Base-by-base conservation (phyloP, 2,329 filamentous ascomycete species). In the Herpotrichia juniperi region DNA sequence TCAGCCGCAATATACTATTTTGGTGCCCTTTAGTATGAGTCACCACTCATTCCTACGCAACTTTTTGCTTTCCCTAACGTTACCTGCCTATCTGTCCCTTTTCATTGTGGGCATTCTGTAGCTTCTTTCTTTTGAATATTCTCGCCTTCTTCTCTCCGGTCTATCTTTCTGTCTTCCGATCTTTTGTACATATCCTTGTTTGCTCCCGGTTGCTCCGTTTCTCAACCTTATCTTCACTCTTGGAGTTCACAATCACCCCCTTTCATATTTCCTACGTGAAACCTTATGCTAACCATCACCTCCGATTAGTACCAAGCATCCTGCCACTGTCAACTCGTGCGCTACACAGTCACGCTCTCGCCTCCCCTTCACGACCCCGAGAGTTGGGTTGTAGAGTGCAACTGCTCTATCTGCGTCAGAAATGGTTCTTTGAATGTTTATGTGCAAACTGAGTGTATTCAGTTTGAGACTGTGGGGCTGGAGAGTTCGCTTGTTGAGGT, bases 241-340 rank as follows among this genome's bases (percentile, higher is more conserved):
- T n/a, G n/a, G n/a, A 31, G 9, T 19, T 17, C 34, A 39, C 34
- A 17, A 19, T 39, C 34, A 14, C 9, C 8, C 34, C 34, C 34
- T 19, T 39, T 16, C 8, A 39, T 16, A 10, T 17, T 17, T 31
- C 28, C 28, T 31, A 9, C n/a, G 9, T n/a, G n/a, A 9, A 9
- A 9, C 28, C 28, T 9, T 31, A 9, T 9, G 19, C 43, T 46
- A 30, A 46, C 43, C 2, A 34, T 34, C 7, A 4, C 37, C 37
- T 8, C 16, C 17, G 5, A 34, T 6, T 24, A 66, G 59, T 82
- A 83, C 64, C 70, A 77, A 30, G 80, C 75, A 5, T 79, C 78
- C 30, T 84, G 81, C 59, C 81, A 84, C 66, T 83, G 82, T 65
- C 79, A 80, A 48, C 74, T 75, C 53, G 74, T 83, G 59, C 72